These are phyloP conservation scores for Oryza coarctata DNA, from an alignment of 176 grass and related monocot genomes.

Conservation along the genomic window DNA sequence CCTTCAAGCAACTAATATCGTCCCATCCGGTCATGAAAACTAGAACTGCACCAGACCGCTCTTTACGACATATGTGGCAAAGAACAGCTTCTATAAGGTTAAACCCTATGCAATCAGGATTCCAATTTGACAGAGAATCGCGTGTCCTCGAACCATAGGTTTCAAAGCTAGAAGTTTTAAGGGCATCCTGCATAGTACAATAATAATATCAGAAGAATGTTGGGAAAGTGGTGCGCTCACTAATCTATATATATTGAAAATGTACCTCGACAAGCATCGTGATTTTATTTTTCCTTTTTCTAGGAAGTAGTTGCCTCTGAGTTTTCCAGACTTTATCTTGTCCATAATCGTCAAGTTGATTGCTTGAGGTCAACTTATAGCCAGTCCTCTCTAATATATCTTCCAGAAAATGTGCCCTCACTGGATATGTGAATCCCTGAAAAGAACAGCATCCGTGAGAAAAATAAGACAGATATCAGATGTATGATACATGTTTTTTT, in stretches of 20 bases:
- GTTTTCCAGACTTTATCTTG: constrained; percentile 99
- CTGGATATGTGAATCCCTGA: constrained; percentile 94
- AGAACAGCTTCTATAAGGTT: constrained; percentile 93
- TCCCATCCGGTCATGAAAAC: constrained; percentile 99
- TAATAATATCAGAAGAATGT: constrained; percentile 27
- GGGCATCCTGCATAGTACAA: constrained; percentile 66
- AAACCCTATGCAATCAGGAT: constrained; percentile 95
- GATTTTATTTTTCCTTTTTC: constrained; percentile 97
- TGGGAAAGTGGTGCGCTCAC: constrained; percentile 13
- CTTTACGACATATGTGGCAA: constrained; percentile 97
- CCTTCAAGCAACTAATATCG: constrained; percentile 90
- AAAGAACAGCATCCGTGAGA: constrained; percentile 3
- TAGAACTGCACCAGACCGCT: constrained; percentile 79
- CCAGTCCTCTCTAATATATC: constrained; percentile 93
- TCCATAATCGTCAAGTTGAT: constrained; percentile 96
- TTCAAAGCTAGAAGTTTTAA: constrained; percentile 78
- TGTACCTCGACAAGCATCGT: constrained; percentile 88
- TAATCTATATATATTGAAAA: constrained; percentile 3
- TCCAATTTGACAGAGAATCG: constrained; percentile 89
- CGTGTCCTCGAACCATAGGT: constrained; percentile 73
- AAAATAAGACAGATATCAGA: constrained; percentile 29
- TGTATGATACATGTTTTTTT: constrained; percentile 16
- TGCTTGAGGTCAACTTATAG: constrained; percentile 87
- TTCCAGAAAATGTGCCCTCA: constrained; percentile 91
- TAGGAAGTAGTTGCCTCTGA: constrained; percentile 74